Base-by-base conservation (phyloP, 106 monocot species). In the Amphibolis antarctica region DNA sequence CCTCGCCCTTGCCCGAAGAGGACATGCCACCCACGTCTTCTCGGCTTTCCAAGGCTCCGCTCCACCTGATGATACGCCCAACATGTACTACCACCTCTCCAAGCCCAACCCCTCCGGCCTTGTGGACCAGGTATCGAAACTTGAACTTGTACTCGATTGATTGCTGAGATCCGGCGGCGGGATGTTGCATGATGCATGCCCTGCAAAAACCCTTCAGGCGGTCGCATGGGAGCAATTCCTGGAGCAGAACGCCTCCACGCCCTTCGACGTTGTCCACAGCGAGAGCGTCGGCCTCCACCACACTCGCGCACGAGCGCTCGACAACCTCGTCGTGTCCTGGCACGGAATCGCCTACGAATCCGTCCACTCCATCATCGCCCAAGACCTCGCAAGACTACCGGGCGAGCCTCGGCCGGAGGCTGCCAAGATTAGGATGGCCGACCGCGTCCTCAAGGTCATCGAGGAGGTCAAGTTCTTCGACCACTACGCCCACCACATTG, bases 21-120 rank as follows among this genome's bases (percentile, higher is more conserved):
- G 86, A 70, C 90, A 86, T 56, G 58, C 83, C 28, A 28, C 81
- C 42, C 90, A 86, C 66, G 68, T 83, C 59, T 89, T 89, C 77
- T 82, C 85, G 59, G 82, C 82, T 56, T 62, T 55, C 55, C 55
- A 26, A 6, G 26, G 3, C 69, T 72, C 1, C 71, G 75, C 57
- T 22, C 59, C 59, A 31, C 28, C 54, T 11, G n/a, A 20, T 9
- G 4, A 10, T 12, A n/a, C 12, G 9, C 27, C 27, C 42, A 68
- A 55, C 25, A 45, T 68, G 17, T 5, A 24, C 55, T 68, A 30
- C 56, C 57, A 68, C 46, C 25, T 68, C 24, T 46, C 68, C 24
- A 1, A 56, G 36, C 68, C 58, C 13, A 58, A 1, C 18, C 22
- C 50, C 19, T 5, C 20, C 15, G 66, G 66, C 0, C 6, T 18